Evolutionary conservation across 768 basidiomycete genomes (phyloP), one percentile per base, ranked within the genome.

Genomic region (Termitomyces bulborhizus): DNA sequence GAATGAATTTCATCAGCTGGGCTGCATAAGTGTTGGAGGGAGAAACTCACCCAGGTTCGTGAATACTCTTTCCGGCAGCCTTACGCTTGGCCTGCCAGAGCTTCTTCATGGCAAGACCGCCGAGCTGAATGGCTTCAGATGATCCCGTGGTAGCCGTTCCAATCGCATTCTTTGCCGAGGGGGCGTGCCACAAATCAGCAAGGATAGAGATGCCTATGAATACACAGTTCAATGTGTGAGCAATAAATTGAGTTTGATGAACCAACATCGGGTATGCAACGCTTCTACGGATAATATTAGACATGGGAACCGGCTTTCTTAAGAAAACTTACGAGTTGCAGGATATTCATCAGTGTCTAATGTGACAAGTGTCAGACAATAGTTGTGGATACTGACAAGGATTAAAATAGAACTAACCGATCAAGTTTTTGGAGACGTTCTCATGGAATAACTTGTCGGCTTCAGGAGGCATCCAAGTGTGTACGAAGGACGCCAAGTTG

Each of bases 141-240:
- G 81, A 83, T 5, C 86, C 86, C 0, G 85, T 86, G 5, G 86
- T 88, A 0, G 85, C 84, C 0, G 85, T 85, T 4, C 87, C 87
- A 54, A 88, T 77, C 6, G 84, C 84, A 54, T 80, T 66, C 76
- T 85, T 73, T 2, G 74, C 65, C 29, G 79, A 80, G 1, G 84
- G 84, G 0, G 83, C 85, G 59, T 88, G 81, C 86, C 86, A 88
- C 53, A 88, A 62, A 59, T 83, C 74, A 26, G 86, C 84, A 16
- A 81, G 63, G 50, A 81, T 78, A 13, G 77, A 79, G 45, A 78
- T 65, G 60, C 48, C 48, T 49, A 18, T 12, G 1, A 49, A 49
- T 27, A 49, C 8, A 3, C 3, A 29, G 29, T n/a, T 39, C 15
- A 48, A 5, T 7, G 11, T 26, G 8, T 39, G 16, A 16, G 24